phyloP scores from a whole-genome alignment of 2,329 filamentous ascomycete genomes.

The Tolypocladium guangdongense region DNA sequence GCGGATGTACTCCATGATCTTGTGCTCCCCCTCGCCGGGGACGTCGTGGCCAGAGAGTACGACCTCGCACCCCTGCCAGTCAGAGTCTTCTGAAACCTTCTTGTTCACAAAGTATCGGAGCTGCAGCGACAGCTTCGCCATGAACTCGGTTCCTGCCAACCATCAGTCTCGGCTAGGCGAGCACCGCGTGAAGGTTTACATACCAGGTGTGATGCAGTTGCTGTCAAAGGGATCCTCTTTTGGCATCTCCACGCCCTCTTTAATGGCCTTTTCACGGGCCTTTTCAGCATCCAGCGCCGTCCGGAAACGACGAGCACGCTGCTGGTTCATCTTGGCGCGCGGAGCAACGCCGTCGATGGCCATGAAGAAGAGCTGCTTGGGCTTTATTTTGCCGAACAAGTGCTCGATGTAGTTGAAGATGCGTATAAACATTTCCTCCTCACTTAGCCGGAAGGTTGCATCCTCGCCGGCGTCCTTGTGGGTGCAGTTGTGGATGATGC shows the following conservation, averaged over 20 bases:
- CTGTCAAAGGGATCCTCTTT: conserved; percentile 96
- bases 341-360: conserved; percentile 96
- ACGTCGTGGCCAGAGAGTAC: conserved; percentile 96
- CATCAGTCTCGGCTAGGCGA: conserved; percentile 5
- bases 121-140: conserved; percentile 90
- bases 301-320: conserved; percentile 87
- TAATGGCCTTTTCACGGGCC: conserved; percentile 84
- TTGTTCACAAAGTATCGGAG: conserved; percentile 98
- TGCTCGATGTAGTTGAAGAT: conserved; percentile 99
- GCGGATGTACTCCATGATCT: conserved; percentile 99
- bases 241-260: conserved; percentile 82
- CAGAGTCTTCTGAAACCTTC: conserved; percentile 91
- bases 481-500: conserved; percentile 98
- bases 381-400: conserved; percentile 96
- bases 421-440: conserved; percentile 98
- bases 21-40: conserved; percentile 95
- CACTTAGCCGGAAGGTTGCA: conserved; percentile 81
- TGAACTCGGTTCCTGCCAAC: conserved; percentile 66
- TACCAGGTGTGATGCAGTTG: conserved; percentile 93
- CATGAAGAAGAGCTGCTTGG: conserved; percentile 98
- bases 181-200: not conserved
- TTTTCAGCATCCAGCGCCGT: conserved; percentile 85
- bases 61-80: conserved; percentile 96
- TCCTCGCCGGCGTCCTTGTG: conserved; percentile 87
- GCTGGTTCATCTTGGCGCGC: conserved; percentile 99